Evolutionary conservation across 495 filamentous ascomycete species (phyloP), one percentile per base, ranked within the genome.

Genomic region (Hypomontagnella monticulosa): DNA sequence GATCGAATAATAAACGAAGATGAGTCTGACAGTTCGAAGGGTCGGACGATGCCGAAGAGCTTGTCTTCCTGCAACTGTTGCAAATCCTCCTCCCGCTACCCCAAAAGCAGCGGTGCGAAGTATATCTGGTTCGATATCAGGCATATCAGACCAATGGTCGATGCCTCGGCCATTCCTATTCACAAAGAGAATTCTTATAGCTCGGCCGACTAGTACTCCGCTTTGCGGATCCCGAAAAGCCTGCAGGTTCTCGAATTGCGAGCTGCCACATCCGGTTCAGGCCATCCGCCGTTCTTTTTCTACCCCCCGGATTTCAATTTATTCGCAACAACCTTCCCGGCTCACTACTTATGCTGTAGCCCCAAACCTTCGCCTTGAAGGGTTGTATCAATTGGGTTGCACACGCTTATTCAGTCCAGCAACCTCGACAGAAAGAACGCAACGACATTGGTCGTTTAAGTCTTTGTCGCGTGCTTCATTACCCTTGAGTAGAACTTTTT

Each of bases 401-500:
- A 33, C 53, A 63, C 3, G 58, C 54, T 63, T 48, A 67, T 58
- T 50, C 47, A 58, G 36, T 67, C 32, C 16, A 30, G 16, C 16
- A 30, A n/a, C 32, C 30, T 58, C 47, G 37, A 23, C 50, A 30
- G 43, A 4, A 60, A 38, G 20, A 4, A 11, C 38, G 38, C 62
- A 50, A 48, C 62, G 49, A 33, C 44, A 49, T 60, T 57, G 48
- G 40, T 30, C 50, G 16, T 51, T 49, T 59, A 12, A n/a, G 10
- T 27, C 34, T 20, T 38, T 27, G 4, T 34, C 52, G 15, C 63
- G 32, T 36, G 48, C 48, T 42, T 68, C 58, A 56, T 47, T 19
- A 61, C 43, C 59, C 36, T 57, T 62, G 30, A 14, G 16, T 37
- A 63, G 65, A 63, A 32, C 56, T 23, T 79, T 77, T 64, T 76